Conservation (phyloP, 768 basidiomycete species). For the Pulveroboletus ravenelii region DNA sequence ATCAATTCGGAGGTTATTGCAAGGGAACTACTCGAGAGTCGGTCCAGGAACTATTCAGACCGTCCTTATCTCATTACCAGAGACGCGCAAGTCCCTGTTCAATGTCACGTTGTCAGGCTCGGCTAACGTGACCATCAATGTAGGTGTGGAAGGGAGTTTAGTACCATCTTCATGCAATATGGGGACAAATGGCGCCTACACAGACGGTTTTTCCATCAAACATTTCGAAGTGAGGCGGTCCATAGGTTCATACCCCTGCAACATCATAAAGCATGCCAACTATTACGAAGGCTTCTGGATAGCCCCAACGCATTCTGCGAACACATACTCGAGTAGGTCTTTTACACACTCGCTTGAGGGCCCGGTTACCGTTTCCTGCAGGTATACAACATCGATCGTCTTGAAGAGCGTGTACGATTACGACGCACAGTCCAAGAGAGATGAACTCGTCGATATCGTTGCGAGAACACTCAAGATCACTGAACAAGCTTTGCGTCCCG, state of each 20-base stretch:
- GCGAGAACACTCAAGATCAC: conserved; percentile 2
- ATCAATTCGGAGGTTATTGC: conserved; percentile 42
- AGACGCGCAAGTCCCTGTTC: conserved; percentile 2
- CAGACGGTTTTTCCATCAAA: conserved; percentile 27
- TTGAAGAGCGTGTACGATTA: conserved; percentile 20
- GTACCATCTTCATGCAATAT: conserved; percentile 26
- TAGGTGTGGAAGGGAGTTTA: conserved; percentile 21
- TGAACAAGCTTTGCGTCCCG: conserved; percentile 13
- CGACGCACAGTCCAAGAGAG: conserved; percentile 7
- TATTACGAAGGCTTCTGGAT: conserved; percentile 32
- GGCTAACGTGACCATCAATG: background rate
- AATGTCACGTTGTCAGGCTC: background rate
- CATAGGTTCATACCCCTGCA: conserved; percentile 29
- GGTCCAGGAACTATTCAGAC: conserved; percentile 47
- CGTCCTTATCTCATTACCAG: conserved; percentile 34
- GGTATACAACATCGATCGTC: conserved; percentile 21
- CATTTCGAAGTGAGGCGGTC: conserved; percentile 20
- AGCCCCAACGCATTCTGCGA: conserved; percentile 30
- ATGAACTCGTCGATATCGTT: conserved; percentile 13
- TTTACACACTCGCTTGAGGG: background rate
- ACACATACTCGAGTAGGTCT: conserved; percentile 32
- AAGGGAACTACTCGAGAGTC: conserved; percentile 43
- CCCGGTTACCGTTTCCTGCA: background rate
- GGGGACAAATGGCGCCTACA: conserved; percentile 32
- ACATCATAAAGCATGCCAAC: conserved; percentile 26